Conservation (phyloP, 176 grass and related monocot species). For the Tuctoria greenei region DNA sequence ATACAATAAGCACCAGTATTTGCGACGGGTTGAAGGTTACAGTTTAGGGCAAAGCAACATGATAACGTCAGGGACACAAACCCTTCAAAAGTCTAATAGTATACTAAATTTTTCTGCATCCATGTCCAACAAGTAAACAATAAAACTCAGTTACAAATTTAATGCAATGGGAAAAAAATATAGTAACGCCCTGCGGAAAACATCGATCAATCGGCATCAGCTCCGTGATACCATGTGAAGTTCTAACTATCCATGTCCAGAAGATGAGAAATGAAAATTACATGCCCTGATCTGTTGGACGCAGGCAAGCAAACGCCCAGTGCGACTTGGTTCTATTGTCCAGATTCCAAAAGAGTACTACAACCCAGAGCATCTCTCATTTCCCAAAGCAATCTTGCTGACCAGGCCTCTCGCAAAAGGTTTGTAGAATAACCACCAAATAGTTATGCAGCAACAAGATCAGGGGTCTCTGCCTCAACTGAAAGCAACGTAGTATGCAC, state of each 20-base stretch:
- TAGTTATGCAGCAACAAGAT: constrained; percentile 69
- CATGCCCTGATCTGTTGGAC: constrained; percentile 28
- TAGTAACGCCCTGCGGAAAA: constrained; percentile 30
- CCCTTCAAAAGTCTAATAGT: constrained; percentile 20
- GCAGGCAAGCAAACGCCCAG: constrained; percentile 17
- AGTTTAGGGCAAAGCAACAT: background rate
- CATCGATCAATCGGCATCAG: background rate
- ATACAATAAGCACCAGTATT: background rate
- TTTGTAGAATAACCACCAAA: background rate
- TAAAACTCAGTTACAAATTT: constrained; percentile 43
- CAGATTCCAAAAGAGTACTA: constrained; percentile 21
- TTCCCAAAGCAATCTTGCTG: constrained; percentile 23
- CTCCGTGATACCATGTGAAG: constrained; percentile 20
- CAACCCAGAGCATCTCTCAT: constrained; percentile 29
- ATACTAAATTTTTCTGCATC: constrained; percentile 39
- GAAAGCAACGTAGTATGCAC: constrained; percentile 74
- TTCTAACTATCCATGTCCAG: constrained; percentile 26
- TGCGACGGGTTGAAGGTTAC: background rate
- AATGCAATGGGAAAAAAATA: constrained; percentile 34
- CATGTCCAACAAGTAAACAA: constrained; percentile 30
- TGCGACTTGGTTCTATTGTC: constrained; percentile 35
- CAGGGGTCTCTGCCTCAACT: constrained; percentile 87
- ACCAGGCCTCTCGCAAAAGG: constrained; percentile 21
- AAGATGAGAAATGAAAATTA: constrained; percentile 34
- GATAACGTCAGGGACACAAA: background rate